Conservation (phyloP, 768 basidiomycete species). For the Lentinula aciculospora region DNA sequence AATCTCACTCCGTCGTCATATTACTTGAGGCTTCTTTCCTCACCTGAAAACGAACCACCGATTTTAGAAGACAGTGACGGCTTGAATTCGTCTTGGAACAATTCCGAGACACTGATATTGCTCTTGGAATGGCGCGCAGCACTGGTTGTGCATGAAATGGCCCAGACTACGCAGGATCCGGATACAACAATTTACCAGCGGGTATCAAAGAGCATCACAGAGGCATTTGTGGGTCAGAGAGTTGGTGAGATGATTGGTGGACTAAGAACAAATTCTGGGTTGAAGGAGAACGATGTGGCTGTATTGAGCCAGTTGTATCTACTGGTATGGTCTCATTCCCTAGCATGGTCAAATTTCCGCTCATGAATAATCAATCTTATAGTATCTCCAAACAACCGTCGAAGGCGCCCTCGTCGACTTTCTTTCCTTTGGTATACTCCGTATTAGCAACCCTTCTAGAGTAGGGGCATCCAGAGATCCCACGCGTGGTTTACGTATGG, state of each 20-base stretch:
- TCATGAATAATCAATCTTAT: not conserved
- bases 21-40: conserved; percentile 52
- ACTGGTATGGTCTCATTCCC: conserved; percentile 28
- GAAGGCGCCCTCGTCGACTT: conserved; percentile 55
- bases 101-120: conserved; percentile 31
- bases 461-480: conserved; percentile 28
- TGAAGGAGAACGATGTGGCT: conserved; percentile 19
- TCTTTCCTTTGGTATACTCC: conserved; percentile 48
- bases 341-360: not conserved
- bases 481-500: conserved; percentile 40
- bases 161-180: conserved; percentile 25
- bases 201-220: conserved; percentile 57
- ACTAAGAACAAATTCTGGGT: conserved; percentile 14
- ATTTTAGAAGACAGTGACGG: not conserved
- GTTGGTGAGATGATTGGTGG: conserved; percentile 42
- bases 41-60: conserved; percentile 14
- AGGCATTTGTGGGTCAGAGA: conserved; percentile 60
- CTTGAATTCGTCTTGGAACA: conserved; percentile 26
- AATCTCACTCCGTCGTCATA: conserved; percentile 41
- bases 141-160: conserved; percentile 43
- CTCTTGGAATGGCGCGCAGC: conserved; percentile 68
- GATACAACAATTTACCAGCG: conserved; percentile 56
- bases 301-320: conserved; percentile 33
- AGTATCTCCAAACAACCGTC: conserved; percentile 59
- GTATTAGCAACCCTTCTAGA: not conserved